A percentile compares a stretch with the other conserved stretches of the same genome.
Evolutionary conservation across 116 monocot genomes (phyloP).

Genomic region (Phalaenopsis hybrid): DNA sequence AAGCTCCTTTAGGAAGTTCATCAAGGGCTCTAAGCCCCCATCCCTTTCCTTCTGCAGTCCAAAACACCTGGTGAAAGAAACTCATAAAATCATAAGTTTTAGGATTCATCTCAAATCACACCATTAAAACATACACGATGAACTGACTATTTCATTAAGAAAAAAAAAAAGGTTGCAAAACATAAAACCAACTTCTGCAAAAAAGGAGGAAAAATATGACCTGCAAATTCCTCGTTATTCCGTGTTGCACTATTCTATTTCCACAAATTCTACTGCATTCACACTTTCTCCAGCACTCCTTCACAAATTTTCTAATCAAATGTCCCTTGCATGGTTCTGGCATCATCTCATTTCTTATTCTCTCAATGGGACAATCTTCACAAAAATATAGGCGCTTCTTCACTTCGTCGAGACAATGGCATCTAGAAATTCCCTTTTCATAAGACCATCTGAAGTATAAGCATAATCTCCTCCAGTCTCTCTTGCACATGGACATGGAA

Average conservation of each 20-base stretch:
- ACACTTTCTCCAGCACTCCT: slow-evolving; percentile 93
- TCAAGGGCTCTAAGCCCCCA: slow-evolving; percentile 80
- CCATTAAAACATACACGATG: neutral
- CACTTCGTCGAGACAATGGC: slow-evolving; percentile 42
- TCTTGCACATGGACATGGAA: slow-evolving; percentile 74
- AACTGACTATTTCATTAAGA: neutral
- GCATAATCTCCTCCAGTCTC: slow-evolving; percentile 82
- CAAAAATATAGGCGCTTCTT: slow-evolving; percentile 48
- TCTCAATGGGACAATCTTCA: slow-evolving; percentile 66
- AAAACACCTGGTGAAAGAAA: slow-evolving; percentile 55
- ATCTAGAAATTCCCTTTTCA: slow-evolving; percentile 60
- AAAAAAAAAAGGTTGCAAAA: neutral
- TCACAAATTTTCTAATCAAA: slow-evolving; percentile 58
- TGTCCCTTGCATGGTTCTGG: slow-evolving; percentile 76
- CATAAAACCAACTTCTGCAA: no score
- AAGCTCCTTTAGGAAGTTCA: slow-evolving; percentile 73
- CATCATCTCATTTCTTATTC: slow-evolving; percentile 18
- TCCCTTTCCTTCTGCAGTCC: slow-evolving; percentile 57
- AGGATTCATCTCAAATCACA: neutral
- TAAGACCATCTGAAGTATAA: slow-evolving; percentile 56
- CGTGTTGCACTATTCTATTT: slow-evolving; percentile 86
- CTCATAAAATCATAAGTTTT: neutral
- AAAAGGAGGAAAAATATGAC: slow-evolving; percentile 15
- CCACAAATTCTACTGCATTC: slow-evolving; percentile 78
- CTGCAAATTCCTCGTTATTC: slow-evolving; percentile 71